Conservation (phyloP, 164 flowering plant genomes). For the Brasenia schreberi region DNA sequence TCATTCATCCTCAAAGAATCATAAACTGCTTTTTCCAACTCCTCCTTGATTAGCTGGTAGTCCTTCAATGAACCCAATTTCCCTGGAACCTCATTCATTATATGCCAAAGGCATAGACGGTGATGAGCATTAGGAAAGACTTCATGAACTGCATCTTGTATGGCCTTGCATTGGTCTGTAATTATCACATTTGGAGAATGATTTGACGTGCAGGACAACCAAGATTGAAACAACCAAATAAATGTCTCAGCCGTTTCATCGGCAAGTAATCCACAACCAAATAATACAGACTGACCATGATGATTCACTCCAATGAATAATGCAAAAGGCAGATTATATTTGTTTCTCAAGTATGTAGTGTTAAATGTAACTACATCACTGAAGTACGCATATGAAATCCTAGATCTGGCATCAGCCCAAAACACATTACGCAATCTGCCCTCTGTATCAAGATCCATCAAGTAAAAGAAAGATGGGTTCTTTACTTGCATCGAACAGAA, state of each 20-base stretch:
- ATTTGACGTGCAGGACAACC: slow-evolving; percentile 2
- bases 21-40: neutral
- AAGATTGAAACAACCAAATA: slow-evolving; percentile 5
- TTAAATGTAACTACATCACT: slow-evolving; percentile 3
- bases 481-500: neutral
- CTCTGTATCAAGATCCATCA: slow-evolving; percentile 2
- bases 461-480: slow-evolving; percentile 3
- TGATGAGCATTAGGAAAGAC: slow-evolving; percentile 3
- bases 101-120: slow-evolving; percentile 1
- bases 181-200: slow-evolving; percentile 1
- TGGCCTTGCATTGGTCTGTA: slow-evolving; percentile 1
- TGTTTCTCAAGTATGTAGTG: slow-evolving; percentile 3
- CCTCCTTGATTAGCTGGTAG: neutral
- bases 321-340: slow-evolving; percentile 4
- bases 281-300: slow-evolving; percentile 5
- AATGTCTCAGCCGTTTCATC: slow-evolving; percentile 1
- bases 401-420: slow-evolving; percentile 6
- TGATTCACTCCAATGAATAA: slow-evolving; percentile 4
- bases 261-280: slow-evolving; percentile 4
- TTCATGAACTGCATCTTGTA: slow-evolving; percentile 1
- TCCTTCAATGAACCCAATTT: neutral
- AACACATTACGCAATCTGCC: slow-evolving; percentile 2
- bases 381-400: slow-evolving; percentile 1
- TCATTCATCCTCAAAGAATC: slow-evolving; percentile 1
- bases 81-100: neutral